Conservation (phyloP, 192 early-diverging fungal species). For the Linnemannia zychae region DNA sequence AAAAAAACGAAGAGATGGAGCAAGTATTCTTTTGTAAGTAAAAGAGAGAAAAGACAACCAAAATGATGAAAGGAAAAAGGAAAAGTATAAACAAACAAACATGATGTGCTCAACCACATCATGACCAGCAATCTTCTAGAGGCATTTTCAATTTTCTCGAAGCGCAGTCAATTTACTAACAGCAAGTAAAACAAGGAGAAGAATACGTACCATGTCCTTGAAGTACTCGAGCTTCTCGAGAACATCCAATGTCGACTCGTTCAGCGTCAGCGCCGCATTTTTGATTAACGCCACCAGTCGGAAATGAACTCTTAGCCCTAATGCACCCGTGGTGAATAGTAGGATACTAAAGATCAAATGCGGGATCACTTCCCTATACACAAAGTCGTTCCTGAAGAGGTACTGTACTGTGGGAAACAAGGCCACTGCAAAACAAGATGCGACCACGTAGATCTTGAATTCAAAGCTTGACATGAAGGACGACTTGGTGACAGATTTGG, state of each 20-base stretch:
- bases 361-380: constrained; percentile 28
- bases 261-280: constrained; percentile 19
- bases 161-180: no score
- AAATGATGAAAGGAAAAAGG: not conserved
- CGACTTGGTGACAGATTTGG: constrained; percentile 45
- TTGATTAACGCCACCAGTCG: constrained; percentile 20
- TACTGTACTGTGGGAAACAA: constrained; percentile 43
- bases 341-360: constrained; percentile 46
- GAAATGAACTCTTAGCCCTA: constrained; percentile 40
- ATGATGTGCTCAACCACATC: not conserved
- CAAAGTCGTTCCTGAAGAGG: constrained; percentile 39
- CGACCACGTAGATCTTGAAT: constrained; percentile 42
- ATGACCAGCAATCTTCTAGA: not conserved
- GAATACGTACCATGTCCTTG: constrained; percentile 48
- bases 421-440: constrained; percentile 17
- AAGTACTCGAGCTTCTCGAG: constrained; percentile 51
- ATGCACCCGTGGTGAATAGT: constrained; percentile 21
- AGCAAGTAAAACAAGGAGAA: no score
- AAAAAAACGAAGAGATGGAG: not conserved
- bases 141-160: no score
- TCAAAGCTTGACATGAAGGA: constrained; percentile 56
- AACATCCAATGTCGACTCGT: constrained; percentile 35
- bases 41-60: not conserved
- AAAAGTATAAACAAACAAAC: not conserved
- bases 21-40: constrained; percentile 13